phyloP scores from a whole-genome alignment of 495 filamentous ascomycete species.

The Penicillium samsonianum region DNA sequence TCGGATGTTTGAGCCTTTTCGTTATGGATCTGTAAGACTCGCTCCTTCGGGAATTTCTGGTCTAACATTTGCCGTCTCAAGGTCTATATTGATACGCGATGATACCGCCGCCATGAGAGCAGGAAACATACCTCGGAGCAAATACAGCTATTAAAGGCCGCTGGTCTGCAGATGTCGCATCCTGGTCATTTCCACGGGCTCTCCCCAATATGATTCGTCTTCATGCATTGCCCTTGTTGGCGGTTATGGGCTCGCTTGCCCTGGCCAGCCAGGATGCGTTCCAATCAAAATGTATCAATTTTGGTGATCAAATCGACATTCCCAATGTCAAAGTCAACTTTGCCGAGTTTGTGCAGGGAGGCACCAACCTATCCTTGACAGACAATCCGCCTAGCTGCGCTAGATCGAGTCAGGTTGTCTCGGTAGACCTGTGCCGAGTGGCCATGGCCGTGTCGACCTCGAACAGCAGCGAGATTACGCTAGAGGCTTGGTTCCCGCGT shows the following conservation, averaged over 20 bases:
- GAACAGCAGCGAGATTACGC: conserved; percentile 50
- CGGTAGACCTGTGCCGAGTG: conserved; percentile 56
- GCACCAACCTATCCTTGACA: conserved; percentile 50
- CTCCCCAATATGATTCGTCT: conserved; percentile 20
- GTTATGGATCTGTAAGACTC: neutral
- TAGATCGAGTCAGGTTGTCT: conserved; percentile 42
- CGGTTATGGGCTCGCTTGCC: conserved; percentile 26
- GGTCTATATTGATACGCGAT: neutral
- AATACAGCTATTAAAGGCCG: neutral
- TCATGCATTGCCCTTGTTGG: conserved; percentile 23
- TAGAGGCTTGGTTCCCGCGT: conserved; percentile 61
- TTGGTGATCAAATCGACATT: conserved; percentile 36
- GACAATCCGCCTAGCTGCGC: conserved; percentile 49
- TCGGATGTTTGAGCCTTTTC: neutral
- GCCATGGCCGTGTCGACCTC: conserved; percentile 58
- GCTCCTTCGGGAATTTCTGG: no score
- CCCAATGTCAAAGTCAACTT: conserved; percentile 43
- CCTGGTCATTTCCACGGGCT: neutral
- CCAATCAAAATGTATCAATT: conserved; percentile 32
- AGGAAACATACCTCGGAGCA: neutral
- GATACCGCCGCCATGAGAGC: neutral
- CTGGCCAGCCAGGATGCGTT: conserved; percentile 36
- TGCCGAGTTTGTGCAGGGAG: conserved; percentile 44
- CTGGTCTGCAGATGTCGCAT: neutral
- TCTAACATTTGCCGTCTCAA: neutral